Conservation (phyloP, 139 green algal genomes). For the Chlamydomonas sphaeroides region DNA sequence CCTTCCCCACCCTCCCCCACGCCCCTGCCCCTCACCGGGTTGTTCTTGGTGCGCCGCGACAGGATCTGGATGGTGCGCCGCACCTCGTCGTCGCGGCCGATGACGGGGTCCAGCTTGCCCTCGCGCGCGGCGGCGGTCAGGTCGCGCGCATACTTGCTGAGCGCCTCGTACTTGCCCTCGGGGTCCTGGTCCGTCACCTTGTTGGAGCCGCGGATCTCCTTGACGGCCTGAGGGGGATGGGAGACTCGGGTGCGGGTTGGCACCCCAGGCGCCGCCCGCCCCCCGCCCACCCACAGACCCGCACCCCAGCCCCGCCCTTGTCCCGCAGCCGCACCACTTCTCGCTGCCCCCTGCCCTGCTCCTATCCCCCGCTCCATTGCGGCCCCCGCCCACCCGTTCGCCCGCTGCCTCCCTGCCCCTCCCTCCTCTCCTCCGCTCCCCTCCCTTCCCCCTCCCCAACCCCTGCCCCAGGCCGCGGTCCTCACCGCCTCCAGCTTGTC, state of each 20-base stretch:
- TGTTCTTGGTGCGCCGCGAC: constrained; percentile 97
- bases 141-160: constrained; percentile 94
- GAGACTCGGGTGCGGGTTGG: not conserved
- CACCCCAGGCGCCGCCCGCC: too few relatives aligned
- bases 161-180: constrained; percentile 97
- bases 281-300: too few relatives aligned
- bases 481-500: constrained; percentile 77
- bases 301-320: too few relatives aligned
- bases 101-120: constrained; percentile 89
- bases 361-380: not conserved
- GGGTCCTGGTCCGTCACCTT: constrained; percentile 90
- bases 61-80: constrained; percentile 85
- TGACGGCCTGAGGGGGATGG: constrained; percentile 47
- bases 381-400: not conserved
- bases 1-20: not conserved
- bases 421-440: not conserved
- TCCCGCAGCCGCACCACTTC: too few relatives aligned
- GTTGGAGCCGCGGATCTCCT: constrained; percentile 81
- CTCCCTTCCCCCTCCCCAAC: too few relatives aligned
- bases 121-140: constrained; percentile 83
- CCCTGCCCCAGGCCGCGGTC: too few relatives aligned
- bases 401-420: not conserved
- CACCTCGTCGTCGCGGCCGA: constrained; percentile 86
- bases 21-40: constrained; percentile 73
- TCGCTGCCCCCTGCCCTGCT: not conserved